Conservation (phyloP, 305 asterid genomes). For the Fraxinus sp. region DNA sequence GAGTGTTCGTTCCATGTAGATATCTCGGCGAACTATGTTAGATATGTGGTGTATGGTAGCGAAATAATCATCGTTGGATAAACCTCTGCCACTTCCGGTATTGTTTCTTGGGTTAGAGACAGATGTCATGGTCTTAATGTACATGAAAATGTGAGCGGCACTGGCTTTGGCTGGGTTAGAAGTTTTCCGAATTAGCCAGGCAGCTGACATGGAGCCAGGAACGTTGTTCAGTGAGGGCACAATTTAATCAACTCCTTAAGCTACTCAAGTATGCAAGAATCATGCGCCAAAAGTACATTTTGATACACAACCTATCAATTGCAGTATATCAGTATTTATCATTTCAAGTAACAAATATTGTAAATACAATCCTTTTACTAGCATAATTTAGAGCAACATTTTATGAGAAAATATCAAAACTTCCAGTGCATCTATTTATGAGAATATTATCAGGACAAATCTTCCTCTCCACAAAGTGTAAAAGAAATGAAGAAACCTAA, state of each 20-base stretch:
- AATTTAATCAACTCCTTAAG: conserved; percentile 45
- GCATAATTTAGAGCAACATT: neutral
- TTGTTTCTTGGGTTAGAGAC: conserved; percentile 22
- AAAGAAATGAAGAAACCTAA: conserved; percentile 26
- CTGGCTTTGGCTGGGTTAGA: neutral
- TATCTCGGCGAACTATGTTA: conserved; percentile 84
- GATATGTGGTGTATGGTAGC: conserved; percentile 87
- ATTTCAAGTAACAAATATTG: neutral
- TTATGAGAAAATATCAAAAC: conserved; percentile 56
- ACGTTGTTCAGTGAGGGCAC: neutral
- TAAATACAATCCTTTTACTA: neutral
- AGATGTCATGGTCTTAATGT: conserved; percentile 35
- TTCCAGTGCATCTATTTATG: conserved; percentile 40
- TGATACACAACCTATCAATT: conserved; percentile 42
- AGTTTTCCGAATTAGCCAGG: conserved; percentile 33
- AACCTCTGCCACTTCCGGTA: conserved; percentile 33
- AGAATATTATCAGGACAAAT: conserved; percentile 21
- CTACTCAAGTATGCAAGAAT: conserved; percentile 55
- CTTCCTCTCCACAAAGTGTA: conserved; percentile 23
- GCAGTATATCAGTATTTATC: neutral
- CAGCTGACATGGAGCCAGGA: neutral
- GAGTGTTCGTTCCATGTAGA: conserved; percentile 88
- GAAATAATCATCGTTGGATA: conserved; percentile 76
- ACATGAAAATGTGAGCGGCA: conserved; percentile 22
- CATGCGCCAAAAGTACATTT: conserved; percentile 34